Percentiles rank a stretch among this genome's conserved stretches.
Evolutionary conservation across 257 asterid genomes (phyloP).

Genomic region (Dorcoceras hygrometricum): DNA sequence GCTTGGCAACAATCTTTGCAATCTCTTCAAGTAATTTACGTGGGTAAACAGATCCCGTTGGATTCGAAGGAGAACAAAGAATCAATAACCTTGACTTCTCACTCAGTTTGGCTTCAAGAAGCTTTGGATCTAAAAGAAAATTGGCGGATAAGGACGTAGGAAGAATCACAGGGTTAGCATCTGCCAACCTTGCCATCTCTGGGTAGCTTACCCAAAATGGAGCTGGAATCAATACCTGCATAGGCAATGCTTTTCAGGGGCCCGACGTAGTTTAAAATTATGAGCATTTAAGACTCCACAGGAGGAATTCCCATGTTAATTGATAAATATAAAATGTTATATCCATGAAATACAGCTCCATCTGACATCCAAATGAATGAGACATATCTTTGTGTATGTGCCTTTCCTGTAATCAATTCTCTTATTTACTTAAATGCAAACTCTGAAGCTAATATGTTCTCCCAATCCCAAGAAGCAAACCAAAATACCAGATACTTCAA

Average conservation of each 20-base stretch:
- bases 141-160: conserved; percentile 73
- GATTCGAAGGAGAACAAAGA: conserved; percentile 98
- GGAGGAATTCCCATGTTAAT: neutral
- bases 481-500: neutral
- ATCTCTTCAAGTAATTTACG: conserved; percentile 76
- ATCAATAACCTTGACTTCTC: conserved; percentile 88
- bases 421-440: neutral
- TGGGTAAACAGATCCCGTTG: conserved; percentile 97
- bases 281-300: neutral
- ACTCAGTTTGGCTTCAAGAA: conserved; percentile 69
- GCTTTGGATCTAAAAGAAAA: conserved; percentile 78
- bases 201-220: conserved; percentile 99
- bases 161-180: conserved; percentile 82
- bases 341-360: neutral
- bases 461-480: no score
- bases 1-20: conserved; percentile 78
- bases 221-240: conserved; percentile 91
- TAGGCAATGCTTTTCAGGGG: conserved; percentile 13
- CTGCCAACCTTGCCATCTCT: conserved; percentile 95
- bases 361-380: neutral
- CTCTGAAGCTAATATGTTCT: neutral
- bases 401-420: no score
- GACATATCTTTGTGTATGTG: no score
- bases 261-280: neutral
- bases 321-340: neutral